A percentile compares a stretch with the other conserved stretches of the same genome.
Evolutionary conservation across 371 early-diverging fungal genomes (phyloP).

Genomic region (Mucor racemosus): DNA sequence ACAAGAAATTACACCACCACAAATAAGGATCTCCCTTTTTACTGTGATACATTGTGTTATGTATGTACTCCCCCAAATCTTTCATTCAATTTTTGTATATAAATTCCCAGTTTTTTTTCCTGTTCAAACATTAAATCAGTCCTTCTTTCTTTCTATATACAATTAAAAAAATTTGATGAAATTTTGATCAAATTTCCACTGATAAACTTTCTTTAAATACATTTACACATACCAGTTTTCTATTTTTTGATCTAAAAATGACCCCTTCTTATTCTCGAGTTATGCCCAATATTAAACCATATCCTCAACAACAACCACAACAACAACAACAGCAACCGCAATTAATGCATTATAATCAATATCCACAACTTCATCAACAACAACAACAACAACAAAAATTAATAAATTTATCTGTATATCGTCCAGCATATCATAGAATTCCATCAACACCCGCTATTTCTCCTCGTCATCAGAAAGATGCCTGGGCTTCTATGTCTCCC

Average conservation of each 20-base stretch:
- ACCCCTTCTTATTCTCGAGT: conserved; percentile 30
- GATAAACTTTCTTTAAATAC: conserved; percentile 11
- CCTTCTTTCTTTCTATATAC: conserved; percentile 6
- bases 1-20: conserved; percentile 10
- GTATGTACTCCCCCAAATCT: conserved; percentile 10
- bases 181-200: conserved; percentile 10
- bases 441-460: conserved; percentile 23
- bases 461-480: conserved; percentile 16
- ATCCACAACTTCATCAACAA: not conserved
- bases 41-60: not conserved
- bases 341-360: not conserved
- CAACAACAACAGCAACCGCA: not conserved
- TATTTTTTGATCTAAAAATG: not conserved
- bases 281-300: conserved; percentile 37
- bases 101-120: conserved; percentile 5
- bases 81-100: conserved; percentile 5
- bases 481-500: conserved; percentile 17
- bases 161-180: conserved; percentile 11
- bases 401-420: conserved; percentile 26
- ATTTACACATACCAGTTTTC: not conserved
- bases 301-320: conserved; percentile 22
- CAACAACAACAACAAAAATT: conserved; percentile 17
- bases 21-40: conserved; percentile 16
- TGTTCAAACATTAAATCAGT: not conserved
- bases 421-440: conserved; percentile 37